These are phyloP conservation scores for Gastrolobium bilobum DNA, from an alignment of 306 rosid species.

Conservation along the genomic window DNA sequence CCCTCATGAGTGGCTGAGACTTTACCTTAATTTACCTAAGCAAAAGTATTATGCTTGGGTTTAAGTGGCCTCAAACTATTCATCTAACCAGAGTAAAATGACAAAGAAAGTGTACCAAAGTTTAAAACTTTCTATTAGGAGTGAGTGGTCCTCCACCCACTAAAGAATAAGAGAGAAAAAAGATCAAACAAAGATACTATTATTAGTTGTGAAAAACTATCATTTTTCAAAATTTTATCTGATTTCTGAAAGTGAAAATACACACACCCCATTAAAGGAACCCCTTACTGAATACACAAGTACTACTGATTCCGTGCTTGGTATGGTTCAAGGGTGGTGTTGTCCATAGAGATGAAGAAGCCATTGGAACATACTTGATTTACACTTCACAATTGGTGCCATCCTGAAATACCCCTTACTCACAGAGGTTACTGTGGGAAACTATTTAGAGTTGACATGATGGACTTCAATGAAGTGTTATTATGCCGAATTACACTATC, in stretches of 20 bases:
- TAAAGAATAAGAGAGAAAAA: background rate
- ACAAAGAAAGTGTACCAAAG: slow-evolving; percentile 26
- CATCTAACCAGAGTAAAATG: slow-evolving; percentile 37
- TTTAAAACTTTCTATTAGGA: slow-evolving; percentile 30
- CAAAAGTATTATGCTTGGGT: slow-evolving; percentile 32
- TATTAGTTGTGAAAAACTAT: slow-evolving; percentile 38
- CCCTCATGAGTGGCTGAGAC: slow-evolving; percentile 49
- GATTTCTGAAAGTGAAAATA: slow-evolving; percentile 46
- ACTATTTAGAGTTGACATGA: slow-evolving; percentile 44
- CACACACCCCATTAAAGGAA: slow-evolving; percentile 38
- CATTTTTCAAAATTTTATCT: slow-evolving; percentile 20
- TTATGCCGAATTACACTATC: slow-evolving; percentile 48
- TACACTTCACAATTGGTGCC: slow-evolving; percentile 48
- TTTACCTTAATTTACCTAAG: slow-evolving; percentile 43
- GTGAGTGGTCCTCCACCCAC: slow-evolving; percentile 60
- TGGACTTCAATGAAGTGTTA: slow-evolving; percentile 33
- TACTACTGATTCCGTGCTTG: slow-evolving; percentile 32
- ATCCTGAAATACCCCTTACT: slow-evolving; percentile 37
- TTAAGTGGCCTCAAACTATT: slow-evolving; percentile 36
- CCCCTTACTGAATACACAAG: background rate
- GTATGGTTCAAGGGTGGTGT: slow-evolving; percentile 42
- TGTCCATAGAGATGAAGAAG: slow-evolving; percentile 46
- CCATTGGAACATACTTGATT: slow-evolving; percentile 44
- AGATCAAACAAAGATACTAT: slow-evolving; percentile 14
- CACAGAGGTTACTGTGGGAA: slow-evolving; percentile 24